Conservation (phyloP, 202 grass and related monocot genomes). For the Panicum virgatum region DNA sequence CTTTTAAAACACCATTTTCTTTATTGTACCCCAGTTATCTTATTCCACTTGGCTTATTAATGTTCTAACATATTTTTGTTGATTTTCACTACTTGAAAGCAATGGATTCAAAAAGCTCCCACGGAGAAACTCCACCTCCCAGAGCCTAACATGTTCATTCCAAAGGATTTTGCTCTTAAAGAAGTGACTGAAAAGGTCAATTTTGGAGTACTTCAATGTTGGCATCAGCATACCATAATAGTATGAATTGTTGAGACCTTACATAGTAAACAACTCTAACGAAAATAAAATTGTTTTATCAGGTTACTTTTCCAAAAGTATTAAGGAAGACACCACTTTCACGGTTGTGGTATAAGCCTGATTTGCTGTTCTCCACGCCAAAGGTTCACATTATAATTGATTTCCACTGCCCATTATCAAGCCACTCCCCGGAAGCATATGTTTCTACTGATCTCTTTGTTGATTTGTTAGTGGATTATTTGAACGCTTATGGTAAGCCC, state of each 20-base stretch:
- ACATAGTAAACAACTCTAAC: constrained; percentile 18
- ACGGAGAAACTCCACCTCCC: constrained; percentile 73
- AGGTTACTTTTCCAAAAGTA: constrained; percentile 71
- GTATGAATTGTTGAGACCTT: constrained; percentile 18
- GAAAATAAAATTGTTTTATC: constrained; percentile 26
- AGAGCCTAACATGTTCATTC: constrained; percentile 87
- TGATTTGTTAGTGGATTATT: constrained; percentile 78
- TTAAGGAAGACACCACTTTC: constrained; percentile 74
- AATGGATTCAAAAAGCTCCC: constrained; percentile 90
- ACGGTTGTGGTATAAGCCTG: constrained; percentile 87
- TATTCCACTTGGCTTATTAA: constrained; percentile 7
- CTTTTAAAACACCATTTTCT: no score
- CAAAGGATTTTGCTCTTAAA: constrained; percentile 84
- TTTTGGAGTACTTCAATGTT: constrained; percentile 20
- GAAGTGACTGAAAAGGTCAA: constrained; percentile 66
- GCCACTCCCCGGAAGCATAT: constrained; percentile 69
- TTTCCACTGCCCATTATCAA: constrained; percentile 91
- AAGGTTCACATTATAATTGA: constrained; percentile 81
- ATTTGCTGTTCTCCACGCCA: constrained; percentile 70
- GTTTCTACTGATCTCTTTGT: constrained; percentile 66
- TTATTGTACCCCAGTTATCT: not conserved
- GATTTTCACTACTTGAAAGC: constrained; percentile 47
- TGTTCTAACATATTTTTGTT: constrained; percentile 8
- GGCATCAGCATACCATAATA: constrained; percentile 1
- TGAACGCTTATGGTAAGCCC: constrained; percentile 92